Evolutionary conservation across 192 early-diverging fungal genomes (phyloP), one percentile per base, ranked within the genome.

Genomic region (Backusella tuberculispora): DNA sequence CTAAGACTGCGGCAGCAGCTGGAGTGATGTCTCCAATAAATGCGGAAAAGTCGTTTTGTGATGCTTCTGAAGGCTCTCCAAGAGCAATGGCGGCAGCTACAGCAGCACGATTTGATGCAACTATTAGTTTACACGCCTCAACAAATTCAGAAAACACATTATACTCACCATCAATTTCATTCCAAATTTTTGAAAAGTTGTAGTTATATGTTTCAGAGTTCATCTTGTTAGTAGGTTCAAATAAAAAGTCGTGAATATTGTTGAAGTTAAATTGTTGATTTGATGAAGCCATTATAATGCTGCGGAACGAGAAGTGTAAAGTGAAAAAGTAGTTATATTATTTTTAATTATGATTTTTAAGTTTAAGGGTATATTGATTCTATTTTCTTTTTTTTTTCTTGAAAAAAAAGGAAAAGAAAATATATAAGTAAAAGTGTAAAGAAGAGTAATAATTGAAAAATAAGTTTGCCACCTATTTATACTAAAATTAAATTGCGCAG

Each of bases 161-260:
- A 21, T 67, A 67, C 66, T 67, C 66, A 67, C 66, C 40, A 42
- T 67, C 66, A 41, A 67, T 67, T 13, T 67, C 66, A 41, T 21
- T 41, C 66, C 66, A 67, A 41, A 67, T 41, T 43, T 67, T 37
- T 3, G 37, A 34, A 41, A 66, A 66, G 40, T 43, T 67, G 10
- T 26, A 24, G 53, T 60, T 60, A 60, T 60, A 60, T 60, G 53
- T 60, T 12, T 60, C 53, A 60, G 53, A 60, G 53, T 26, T 60
- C 53, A 60, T 60, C 24, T 60, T 60, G 53, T 3, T 60, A 24
- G 53, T 60, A 10, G 7, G 21, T 60, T 60, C 53, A 24, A 60
- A 60, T 60, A 60, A 60, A 24, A 60, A 60, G 21, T 26, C 21
- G 19, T 60, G 21, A 12, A 60, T 13, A 12, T 60, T 56, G 12